A percentile compares a stretch with the other conserved stretches of the same genome.
These are phyloP conservation scores for Rhinocladiella mackenziei DNA, from an alignment of 2,329 filamentous ascomycete species.

Conservation along the genomic window DNA sequence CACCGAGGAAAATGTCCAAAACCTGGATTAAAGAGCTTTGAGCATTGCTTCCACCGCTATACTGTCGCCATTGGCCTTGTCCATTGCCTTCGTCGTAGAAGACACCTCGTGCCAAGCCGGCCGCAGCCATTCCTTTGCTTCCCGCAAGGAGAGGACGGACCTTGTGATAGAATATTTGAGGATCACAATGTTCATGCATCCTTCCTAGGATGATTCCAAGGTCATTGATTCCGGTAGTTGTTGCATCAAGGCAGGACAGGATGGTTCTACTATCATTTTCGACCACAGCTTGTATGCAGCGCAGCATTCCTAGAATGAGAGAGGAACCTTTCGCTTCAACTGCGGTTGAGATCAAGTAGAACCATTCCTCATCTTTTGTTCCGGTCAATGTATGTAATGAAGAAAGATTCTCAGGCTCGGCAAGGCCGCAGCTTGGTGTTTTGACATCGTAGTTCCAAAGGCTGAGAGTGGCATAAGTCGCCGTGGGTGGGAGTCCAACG, in stretches of 20 bases:
- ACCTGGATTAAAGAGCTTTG: conserved; percentile 54
- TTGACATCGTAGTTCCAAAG: conserved; percentile 39
- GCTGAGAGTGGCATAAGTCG: conserved; percentile 42
- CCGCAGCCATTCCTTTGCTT: conserved; percentile 52
- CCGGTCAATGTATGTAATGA: conserved; percentile 38
- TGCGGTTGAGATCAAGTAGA: conserved; percentile 51
- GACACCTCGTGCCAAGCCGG: conserved; percentile 49
- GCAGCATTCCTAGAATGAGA: conserved; percentile 45
- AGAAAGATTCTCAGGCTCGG: conserved; percentile 37
- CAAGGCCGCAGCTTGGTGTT: conserved; percentile 30
- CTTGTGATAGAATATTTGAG: conserved; percentile 49
- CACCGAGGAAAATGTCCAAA: conserved; percentile 51
- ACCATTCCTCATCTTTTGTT: conserved; percentile 44
- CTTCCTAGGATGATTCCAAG: conserved; percentile 43
- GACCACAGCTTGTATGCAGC: conserved; percentile 45
- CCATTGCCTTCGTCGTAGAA: conserved; percentile 51
- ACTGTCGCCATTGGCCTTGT: conserved; percentile 48
- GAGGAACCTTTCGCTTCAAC: conserved; percentile 51
- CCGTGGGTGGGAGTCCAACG: conserved; percentile 40
- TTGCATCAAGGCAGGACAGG: conserved; percentile 38
- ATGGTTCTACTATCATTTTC: conserved; percentile 38
- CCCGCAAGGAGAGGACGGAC: conserved; percentile 52
- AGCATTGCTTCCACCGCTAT: conserved; percentile 53
- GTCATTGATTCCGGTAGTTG: conserved; percentile 42
- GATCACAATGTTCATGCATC: conserved; percentile 50